A percentile compares a stretch with the other conserved stretches of the same genome.
Conservation (phyloP, 768 basidiomycete species). For the Imleria badia region DNA sequence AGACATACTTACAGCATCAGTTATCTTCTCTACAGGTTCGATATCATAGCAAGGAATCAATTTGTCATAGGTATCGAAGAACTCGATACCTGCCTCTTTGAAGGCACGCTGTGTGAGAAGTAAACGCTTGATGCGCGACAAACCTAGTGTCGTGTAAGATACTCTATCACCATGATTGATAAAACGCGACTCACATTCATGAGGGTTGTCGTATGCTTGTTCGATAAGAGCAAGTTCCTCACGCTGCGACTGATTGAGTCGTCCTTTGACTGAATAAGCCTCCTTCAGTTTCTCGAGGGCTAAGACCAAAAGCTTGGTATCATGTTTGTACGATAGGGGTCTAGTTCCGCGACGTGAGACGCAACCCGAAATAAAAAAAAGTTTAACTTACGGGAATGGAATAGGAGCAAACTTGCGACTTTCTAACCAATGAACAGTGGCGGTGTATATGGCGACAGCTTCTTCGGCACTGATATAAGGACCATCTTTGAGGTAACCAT, state of each 20-base stretch:
- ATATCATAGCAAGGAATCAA: slow-evolving; percentile 99
- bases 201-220: slow-evolving; percentile 99
- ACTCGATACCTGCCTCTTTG: slow-evolving; percentile 97
- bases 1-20: slow-evolving; percentile 73
- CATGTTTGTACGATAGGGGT: slow-evolving; percentile 97
- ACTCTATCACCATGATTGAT: neutral
- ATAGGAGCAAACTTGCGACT: slow-evolving; percentile 98
- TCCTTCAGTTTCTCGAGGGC: slow-evolving; percentile 98
- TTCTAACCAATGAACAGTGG: slow-evolving; percentile 98
- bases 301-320: slow-evolving; percentile 94
- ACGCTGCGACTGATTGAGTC: slow-evolving; percentile 96
- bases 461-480: slow-evolving; percentile 99
- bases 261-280: slow-evolving; percentile 97
- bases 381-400: slow-evolving; percentile 80
- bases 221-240: slow-evolving; percentile 98
- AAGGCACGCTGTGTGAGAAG: slow-evolving; percentile 96
- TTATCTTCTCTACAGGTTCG: slow-evolving; percentile 99
- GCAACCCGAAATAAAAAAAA: neutral
- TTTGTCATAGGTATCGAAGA: slow-evolving; percentile 97
- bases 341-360: slow-evolving; percentile 34
- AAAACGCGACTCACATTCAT: slow-evolving; percentile 68
- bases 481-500: slow-evolving; percentile 98
- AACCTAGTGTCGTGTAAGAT: slow-evolving; percentile 40
- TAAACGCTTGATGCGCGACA: slow-evolving; percentile 97
- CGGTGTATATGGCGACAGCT: slow-evolving; percentile 97